These are phyloP conservation scores for Populus simonii DNA, from an alignment of 345 rosid genomes.

Conservation along the genomic window DNA sequence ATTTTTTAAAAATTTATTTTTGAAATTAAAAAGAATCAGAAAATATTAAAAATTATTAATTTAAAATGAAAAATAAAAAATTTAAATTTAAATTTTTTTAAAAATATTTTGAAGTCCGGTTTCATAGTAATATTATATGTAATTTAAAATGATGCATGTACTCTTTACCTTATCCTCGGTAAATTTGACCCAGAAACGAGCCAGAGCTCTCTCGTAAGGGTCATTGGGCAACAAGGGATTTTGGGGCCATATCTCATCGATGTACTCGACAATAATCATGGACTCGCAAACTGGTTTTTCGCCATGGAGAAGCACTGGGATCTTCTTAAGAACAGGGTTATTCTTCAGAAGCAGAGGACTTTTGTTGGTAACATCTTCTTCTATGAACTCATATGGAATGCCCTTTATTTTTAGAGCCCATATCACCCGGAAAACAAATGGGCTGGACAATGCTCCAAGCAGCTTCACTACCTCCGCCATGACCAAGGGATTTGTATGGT, in stretches of 20 bases:
- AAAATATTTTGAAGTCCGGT: too few relatives aligned
- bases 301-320: background rate
- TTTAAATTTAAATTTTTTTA: too few relatives aligned
- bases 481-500: background rate
- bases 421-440: background rate
- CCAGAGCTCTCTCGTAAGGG: constrained; percentile 2
- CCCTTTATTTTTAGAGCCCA: background rate
- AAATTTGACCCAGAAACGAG: constrained; percentile 1
- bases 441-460: background rate
- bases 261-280: background rate
- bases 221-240: background rate
- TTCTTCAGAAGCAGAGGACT: constrained; percentile 3
- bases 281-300: background rate
- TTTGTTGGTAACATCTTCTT: background rate
- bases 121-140: too few relatives aligned
- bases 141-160: too few relatives aligned
- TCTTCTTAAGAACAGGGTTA: constrained; percentile 2
- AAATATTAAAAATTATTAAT: too few relatives aligned
- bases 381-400: background rate
- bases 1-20: too few relatives aligned
- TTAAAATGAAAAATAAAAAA: too few relatives aligned
- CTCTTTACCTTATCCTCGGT: too few relatives aligned
- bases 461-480: background rate
- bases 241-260: background rate
- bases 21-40: too few relatives aligned